A percentile compares a stretch with the other conserved stretches of the same genome.
Evolutionary conservation across 2,329 filamentous ascomycete species (phyloP).

Genomic region (Alternaria atra): DNA sequence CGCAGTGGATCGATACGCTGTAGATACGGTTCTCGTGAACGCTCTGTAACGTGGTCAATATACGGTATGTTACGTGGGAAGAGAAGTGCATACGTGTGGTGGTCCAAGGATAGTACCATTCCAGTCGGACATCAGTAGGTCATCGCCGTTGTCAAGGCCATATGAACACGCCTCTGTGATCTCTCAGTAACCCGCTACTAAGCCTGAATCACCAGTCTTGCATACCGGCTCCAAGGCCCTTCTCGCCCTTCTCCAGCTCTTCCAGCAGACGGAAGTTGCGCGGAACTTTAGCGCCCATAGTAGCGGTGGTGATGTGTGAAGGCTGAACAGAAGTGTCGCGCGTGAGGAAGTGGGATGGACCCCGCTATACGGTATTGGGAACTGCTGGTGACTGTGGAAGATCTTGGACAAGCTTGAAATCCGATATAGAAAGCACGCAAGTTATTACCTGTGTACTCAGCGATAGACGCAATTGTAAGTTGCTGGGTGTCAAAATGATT

Average conservation of each 20-base stretch:
- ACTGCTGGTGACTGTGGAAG: slow-evolving; percentile 12
- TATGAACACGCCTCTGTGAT: slow-evolving; percentile 90
- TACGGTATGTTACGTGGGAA: background rate
- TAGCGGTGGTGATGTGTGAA: slow-evolving; percentile 21
- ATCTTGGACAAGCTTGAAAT: background rate
- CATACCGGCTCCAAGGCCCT: slow-evolving; percentile 87
- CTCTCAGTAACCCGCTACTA: slow-evolving; percentile 14
- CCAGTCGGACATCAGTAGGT: slow-evolving; percentile 98
- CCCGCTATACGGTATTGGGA: slow-evolving; percentile 38
- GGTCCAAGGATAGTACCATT: slow-evolving; percentile 97
- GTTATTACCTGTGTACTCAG: slow-evolving; percentile 1
- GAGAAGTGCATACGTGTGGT: slow-evolving; percentile 76
- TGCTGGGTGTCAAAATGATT: slow-evolving; percentile 14
- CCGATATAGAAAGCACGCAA: slow-evolving; percentile 4
- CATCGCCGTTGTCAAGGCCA: slow-evolving; percentile 90
- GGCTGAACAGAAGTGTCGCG: slow-evolving; percentile 22
- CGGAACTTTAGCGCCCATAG: slow-evolving; percentile 79
- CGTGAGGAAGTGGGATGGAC: slow-evolving; percentile 40
- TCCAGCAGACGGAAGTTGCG: slow-evolving; percentile 96
- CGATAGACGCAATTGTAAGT: slow-evolving; percentile 15
- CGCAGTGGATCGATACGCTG: slow-evolving; percentile 96
- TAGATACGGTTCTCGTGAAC: slow-evolving; percentile 99
- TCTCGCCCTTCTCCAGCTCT: slow-evolving; percentile 99
- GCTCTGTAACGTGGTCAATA: slow-evolving; percentile 65
- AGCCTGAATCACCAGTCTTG: background rate